Conservation (phyloP, 805 yeast genomes). For the Metschnikowia dekortorum region DNA sequence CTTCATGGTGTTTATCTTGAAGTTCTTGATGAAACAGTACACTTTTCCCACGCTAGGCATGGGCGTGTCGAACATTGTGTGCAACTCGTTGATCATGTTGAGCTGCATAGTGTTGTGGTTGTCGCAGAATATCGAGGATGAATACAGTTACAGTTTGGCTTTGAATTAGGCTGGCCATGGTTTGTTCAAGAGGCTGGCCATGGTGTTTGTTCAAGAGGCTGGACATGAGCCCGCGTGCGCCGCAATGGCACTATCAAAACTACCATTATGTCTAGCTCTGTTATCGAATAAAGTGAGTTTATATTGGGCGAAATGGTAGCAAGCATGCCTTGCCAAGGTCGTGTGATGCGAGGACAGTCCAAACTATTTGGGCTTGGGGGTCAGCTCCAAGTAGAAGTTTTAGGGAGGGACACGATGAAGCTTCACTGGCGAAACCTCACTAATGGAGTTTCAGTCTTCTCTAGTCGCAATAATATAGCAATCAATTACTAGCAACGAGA, state of each 20-base stretch:
- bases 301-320: neutral
- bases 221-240: too few relatives aligned
- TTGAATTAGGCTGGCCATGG: slow-evolving; percentile 33
- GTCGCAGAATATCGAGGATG: slow-evolving; percentile 94
- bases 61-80: slow-evolving; percentile 86
- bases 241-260: too few relatives aligned
- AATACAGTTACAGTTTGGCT: slow-evolving; percentile 87
- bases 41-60: slow-evolving; percentile 86
- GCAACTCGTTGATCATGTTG: slow-evolving; percentile 74
- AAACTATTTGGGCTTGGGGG: neutral
- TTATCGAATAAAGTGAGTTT: neutral
- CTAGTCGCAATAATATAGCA: neutral
- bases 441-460: too few relatives aligned
- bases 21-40: slow-evolving; percentile 75
- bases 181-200: neutral
- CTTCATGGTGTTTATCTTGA: slow-evolving; percentile 79
- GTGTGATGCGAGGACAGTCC: neutral
- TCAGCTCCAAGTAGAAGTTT: neutral
- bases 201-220: too few relatives aligned
- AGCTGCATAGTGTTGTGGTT: slow-evolving; percentile 91
- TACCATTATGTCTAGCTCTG: too few relatives aligned
- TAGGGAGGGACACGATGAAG: neutral
- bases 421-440: neutral
- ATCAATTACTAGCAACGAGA: neutral
- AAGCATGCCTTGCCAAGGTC: neutral